phyloP scores from a whole-genome alignment of 2,329 filamentous ascomycete species.

The Hypomyces rosellus region DNA sequence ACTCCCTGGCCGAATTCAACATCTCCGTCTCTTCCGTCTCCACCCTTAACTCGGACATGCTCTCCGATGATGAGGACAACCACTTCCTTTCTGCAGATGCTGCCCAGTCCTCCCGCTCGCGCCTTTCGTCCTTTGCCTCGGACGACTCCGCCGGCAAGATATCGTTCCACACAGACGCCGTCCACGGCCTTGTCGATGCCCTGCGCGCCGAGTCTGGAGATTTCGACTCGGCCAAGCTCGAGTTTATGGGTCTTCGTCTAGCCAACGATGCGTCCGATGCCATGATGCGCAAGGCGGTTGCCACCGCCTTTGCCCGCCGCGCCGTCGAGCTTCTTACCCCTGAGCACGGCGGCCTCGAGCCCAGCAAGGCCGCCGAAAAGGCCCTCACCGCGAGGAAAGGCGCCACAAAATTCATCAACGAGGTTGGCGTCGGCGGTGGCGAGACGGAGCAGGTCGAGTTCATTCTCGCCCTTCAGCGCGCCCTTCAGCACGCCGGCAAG shows the following conservation, averaged over 20 bases:
- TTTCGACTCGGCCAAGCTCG: slow-evolving; percentile 76
- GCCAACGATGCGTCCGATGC: slow-evolving; percentile 84
- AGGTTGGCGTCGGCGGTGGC: slow-evolving; percentile 58
- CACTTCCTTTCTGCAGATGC: slow-evolving; percentile 43
- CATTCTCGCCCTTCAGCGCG: slow-evolving; percentile 72
- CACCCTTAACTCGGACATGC: slow-evolving; percentile 57
- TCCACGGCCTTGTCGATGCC: slow-evolving; percentile 79
- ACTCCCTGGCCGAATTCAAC: slow-evolving; percentile 46
- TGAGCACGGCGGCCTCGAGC: slow-evolving; percentile 47
- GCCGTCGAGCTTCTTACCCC: slow-evolving; percentile 60
- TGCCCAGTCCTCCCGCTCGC: slow-evolving; percentile 48
- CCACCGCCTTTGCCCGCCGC: slow-evolving; percentile 76
- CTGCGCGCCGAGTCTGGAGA: slow-evolving; percentile 68
- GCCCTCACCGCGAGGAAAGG: slow-evolving; percentile 51
- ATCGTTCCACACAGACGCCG: slow-evolving; percentile 79
- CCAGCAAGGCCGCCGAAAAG: slow-evolving; percentile 57
- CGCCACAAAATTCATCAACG: slow-evolving; percentile 49
- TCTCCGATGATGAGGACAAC: slow-evolving; percentile 60
- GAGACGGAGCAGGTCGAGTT: slow-evolving; percentile 81
- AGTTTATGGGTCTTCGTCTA: slow-evolving; percentile 90
- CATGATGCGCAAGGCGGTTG: slow-evolving; percentile 81
- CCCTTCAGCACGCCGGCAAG: slow-evolving; percentile 57
- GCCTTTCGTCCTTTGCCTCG: slow-evolving; percentile 66
- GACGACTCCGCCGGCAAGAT: slow-evolving; percentile 54
- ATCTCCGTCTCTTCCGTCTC: slow-evolving; percentile 51